phyloP scores from a whole-genome alignment of 2,329 filamentous ascomycete genomes.

The Paecilomyces niveus region DNA sequence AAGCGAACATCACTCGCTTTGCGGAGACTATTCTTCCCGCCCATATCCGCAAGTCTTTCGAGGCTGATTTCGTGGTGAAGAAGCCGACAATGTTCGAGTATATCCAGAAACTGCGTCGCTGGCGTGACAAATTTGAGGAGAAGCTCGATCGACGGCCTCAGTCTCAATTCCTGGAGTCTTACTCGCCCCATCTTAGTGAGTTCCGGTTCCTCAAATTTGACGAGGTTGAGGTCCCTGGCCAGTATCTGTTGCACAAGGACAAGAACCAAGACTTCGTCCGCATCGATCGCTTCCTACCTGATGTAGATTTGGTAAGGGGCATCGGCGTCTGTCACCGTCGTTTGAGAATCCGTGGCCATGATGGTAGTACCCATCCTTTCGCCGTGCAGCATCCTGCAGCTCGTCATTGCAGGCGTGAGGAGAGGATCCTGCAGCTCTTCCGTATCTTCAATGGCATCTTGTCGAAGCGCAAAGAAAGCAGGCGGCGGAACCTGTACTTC shows the following conservation, averaged over 20 bases:
- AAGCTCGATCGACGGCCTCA: conserved; percentile 80
- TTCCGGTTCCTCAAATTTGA: conserved; percentile 98
- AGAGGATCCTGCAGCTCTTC: conserved; percentile 93
- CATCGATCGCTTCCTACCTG: conserved; percentile 92
- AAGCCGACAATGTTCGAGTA: conserved; percentile 99
- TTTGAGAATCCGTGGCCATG: conserved; percentile 92
- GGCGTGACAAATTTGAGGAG: conserved; percentile 97
- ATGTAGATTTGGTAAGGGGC: conserved; percentile 85
- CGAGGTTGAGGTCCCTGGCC: conserved; percentile 93
- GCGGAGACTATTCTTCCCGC: conserved; percentile 90
- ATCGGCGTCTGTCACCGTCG: conserved; percentile 88
- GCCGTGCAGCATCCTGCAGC: conserved; percentile 94
- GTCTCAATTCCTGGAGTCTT: conserved; percentile 69
- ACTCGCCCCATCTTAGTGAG: conserved; percentile 86
- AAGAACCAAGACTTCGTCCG: conserved; percentile 99
- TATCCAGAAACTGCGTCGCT: conserved; percentile 90
- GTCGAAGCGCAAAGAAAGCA: conserved; percentile 86
- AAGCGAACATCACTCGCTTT: conserved; percentile 94
- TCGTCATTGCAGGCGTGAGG: conserved; percentile 84
- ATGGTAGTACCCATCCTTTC: conserved; percentile 94
- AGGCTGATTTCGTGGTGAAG: conserved; percentile 90
- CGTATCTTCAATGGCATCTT: conserved; percentile 93
- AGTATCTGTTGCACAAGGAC: conserved; percentile 95
- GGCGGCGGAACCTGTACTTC: conserved; percentile 90
- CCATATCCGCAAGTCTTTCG: conserved; percentile 93